Evolutionary conservation across 108 stramenopile species (phyloP).

Genomic region (Nitzschia sp.): DNA sequence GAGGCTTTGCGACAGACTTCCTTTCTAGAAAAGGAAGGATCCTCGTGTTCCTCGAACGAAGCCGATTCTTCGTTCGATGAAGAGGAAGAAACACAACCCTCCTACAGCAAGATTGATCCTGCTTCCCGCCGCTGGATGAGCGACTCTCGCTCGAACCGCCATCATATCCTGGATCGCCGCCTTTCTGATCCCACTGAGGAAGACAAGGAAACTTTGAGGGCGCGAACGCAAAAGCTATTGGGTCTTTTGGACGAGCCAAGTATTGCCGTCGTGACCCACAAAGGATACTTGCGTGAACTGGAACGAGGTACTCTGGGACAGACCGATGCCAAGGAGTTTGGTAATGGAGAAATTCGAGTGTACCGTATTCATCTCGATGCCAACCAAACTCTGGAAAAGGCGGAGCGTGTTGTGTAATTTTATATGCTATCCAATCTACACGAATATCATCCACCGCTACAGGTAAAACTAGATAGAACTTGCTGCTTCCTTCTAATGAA

Average conservation of each 20-base stretch:
- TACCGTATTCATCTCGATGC: conserved; percentile 27
- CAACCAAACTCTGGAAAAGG: background rate
- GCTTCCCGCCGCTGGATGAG: background rate
- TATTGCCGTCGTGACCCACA: conserved; percentile 61
- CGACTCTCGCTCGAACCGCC: background rate
- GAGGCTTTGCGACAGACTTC: conserved; percentile 1
- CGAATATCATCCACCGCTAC: no score
- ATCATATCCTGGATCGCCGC: background rate
- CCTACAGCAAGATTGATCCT: background rate
- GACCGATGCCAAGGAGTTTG: conserved; percentile 39
- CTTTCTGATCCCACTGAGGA: conserved; percentile 13
- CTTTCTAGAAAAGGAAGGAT: background rate
- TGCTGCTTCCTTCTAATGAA: no score
- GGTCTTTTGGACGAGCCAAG: conserved; percentile 41
- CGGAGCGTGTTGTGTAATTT: conserved; percentile 10
- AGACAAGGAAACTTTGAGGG: conserved; percentile 35
- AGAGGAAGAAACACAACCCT: background rate
- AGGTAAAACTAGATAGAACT: no score
- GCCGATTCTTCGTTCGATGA: background rate
- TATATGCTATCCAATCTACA: no score
- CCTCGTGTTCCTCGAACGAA: background rate
- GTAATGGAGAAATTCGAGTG: conserved; percentile 66
- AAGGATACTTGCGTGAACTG: conserved; percentile 66
- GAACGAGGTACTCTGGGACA: conserved; percentile 60
- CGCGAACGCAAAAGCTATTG: conserved; percentile 52